Percentiles rank a stretch among this genome's conserved stretches.
Evolutionary conservation across 2,329 filamentous ascomycete genomes (phyloP).

Genomic region (Rhexocercosporidium sp.): DNA sequence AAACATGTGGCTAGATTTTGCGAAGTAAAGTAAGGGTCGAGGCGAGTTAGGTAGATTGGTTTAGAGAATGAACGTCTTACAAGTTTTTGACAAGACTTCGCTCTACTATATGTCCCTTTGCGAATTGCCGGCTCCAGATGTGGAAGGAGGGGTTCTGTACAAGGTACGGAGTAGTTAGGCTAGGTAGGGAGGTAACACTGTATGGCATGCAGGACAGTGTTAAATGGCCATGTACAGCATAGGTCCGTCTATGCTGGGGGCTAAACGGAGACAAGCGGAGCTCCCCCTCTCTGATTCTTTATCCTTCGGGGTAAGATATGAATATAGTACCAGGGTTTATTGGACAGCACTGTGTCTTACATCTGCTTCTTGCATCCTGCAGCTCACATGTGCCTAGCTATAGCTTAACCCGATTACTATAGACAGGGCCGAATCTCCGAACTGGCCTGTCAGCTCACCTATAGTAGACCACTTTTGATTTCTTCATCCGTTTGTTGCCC

Average conservation of each 20-base stretch:
- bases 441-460: neutral
- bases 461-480: neutral
- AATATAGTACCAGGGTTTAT: too few species aligned
- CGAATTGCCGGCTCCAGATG: neutral
- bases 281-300: too few species aligned
- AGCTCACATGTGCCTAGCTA: neutral
- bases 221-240: too few species aligned
- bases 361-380: neutral
- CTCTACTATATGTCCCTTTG: too few species aligned
- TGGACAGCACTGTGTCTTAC: neutral
- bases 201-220: neutral
- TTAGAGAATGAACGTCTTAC: too few species aligned
- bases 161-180: too few species aligned
- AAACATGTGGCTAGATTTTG: too few species aligned
- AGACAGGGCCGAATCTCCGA: slow-evolving; percentile 2
- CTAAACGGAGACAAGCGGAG: too few species aligned
- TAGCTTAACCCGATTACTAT: neutral
- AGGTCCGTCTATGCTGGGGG: too few species aligned
- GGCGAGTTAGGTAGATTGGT: neutral
- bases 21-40: neutral
- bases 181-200: neutral
- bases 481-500: neutral
- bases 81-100: too few species aligned
- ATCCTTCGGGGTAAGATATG: neutral
- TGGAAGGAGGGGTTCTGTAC: slow-evolving; percentile 1